Conservation (phyloP, 352 stramenopile species). For the Phytophthora sp. region DNA sequence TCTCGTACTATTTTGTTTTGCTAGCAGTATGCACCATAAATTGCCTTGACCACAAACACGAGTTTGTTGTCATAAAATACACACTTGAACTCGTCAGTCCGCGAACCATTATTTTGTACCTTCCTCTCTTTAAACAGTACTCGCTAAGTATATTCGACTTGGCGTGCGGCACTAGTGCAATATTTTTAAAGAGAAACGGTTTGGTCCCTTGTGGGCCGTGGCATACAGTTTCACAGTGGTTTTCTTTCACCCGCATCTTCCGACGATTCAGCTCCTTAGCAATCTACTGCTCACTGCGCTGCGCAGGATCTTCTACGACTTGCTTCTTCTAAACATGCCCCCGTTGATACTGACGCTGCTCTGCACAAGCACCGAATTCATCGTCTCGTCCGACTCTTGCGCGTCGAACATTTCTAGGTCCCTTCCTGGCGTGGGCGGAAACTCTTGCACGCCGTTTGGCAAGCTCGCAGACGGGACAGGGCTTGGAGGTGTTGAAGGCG, state of each 20-base stretch:
- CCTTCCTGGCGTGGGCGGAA: too few species aligned
- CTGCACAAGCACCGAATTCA: neutral
- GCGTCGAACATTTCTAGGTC: neutral
- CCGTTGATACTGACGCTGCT: neutral
- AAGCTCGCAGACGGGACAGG: neutral
- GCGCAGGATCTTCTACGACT: too few species aligned
- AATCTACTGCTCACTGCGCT: too few species aligned
- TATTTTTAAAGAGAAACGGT: constrained; percentile 17
- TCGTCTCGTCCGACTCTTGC: neutral
- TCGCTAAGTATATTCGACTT: constrained; percentile 25
- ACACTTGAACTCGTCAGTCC: constrained; percentile 15
- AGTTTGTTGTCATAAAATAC: constrained; percentile 9
- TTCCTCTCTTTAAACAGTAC: constrained; percentile 1
- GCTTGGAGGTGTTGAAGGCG: neutral
- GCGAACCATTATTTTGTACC: constrained; percentile 16
- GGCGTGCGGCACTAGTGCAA: constrained; percentile 12
- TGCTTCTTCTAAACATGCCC: too few species aligned
- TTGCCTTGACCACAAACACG: constrained; percentile 10
- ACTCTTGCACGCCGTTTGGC: neutral
- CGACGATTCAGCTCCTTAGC: too few species aligned
- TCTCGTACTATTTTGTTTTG: constrained; percentile 10
- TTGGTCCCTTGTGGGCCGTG: neutral
- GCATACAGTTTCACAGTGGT: constrained; percentile 21
- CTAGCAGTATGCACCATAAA: constrained; percentile 14
- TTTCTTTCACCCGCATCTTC: neutral